Evolutionary conservation across 2,329 filamentous ascomycete genomes (phyloP).

Genomic region (Sporothrix variecibatus): DNA sequence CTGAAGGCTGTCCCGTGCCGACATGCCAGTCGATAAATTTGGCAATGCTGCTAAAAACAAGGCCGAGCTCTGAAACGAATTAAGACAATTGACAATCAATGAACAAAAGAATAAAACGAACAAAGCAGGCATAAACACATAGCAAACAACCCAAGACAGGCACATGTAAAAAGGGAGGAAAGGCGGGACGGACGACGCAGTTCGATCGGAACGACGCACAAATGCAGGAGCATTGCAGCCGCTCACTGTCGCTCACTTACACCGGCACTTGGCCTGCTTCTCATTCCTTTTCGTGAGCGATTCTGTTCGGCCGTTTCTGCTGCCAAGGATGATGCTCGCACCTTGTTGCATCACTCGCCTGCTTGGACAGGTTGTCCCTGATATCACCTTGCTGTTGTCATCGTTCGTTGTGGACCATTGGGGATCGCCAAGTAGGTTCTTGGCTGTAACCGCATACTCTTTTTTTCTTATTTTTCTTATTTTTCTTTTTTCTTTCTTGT

Average conservation of each 20-base stretch:
- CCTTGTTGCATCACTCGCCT: neutral
- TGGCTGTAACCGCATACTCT: neutral
- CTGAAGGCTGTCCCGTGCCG: neutral
- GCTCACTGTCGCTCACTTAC: conserved; percentile 9
- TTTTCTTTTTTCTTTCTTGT: neutral
- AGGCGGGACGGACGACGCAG: neutral
- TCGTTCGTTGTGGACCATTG: neutral
- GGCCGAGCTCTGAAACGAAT: neutral
- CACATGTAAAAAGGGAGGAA: neutral
- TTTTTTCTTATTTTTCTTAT: neutral
- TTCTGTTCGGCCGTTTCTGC: neutral
- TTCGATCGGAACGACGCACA: neutral
- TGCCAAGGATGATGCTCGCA: neutral
- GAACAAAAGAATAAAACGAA: neutral
- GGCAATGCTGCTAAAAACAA: neutral
- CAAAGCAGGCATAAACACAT: neutral
- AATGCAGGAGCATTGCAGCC: neutral
- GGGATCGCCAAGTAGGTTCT: neutral
- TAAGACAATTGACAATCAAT: neutral
- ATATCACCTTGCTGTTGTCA: neutral
- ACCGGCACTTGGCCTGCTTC: conserved; percentile 3
- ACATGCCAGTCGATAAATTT: neutral
- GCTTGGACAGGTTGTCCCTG: neutral
- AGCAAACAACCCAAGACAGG: neutral
- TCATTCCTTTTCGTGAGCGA: neutral